Percentiles rank a stretch among this genome's conserved stretches.
Evolutionary conservation across 2,329 filamentous ascomycete genomes (phyloP).

Genomic region (Parascedosporium putredinis): DNA sequence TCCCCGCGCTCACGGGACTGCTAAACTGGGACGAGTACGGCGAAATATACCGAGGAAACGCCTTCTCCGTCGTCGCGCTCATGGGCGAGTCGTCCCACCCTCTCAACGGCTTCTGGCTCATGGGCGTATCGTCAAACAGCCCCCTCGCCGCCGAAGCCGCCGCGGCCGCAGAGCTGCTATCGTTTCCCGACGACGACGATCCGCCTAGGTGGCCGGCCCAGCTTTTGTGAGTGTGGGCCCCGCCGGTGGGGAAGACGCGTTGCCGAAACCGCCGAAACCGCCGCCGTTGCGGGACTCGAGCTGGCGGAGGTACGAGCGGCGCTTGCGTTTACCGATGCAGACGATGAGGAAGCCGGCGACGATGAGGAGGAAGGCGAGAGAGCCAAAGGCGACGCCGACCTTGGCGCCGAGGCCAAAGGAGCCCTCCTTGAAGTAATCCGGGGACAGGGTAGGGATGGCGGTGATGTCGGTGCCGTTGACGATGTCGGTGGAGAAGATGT

Average conservation of each 20-base stretch:
- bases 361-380: conserved; percentile 35
- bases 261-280: conserved; percentile 1
- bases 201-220: conserved; percentile 20
- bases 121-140: conserved; percentile 32
- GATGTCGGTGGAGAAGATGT: conserved; percentile 35
- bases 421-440: conserved; percentile 29
- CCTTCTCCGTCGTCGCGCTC: conserved; percentile 29
- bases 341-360: conserved; percentile 42
- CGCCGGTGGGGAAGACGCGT: conserved; percentile 5
- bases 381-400: conserved; percentile 47
- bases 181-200: neutral
- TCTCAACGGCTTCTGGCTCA: conserved; percentile 41
- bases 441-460: conserved; percentile 26
- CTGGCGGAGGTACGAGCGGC: conserved; percentile 38
- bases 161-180: neutral
- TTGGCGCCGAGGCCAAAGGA: conserved; percentile 43
- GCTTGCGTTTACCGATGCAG: conserved; percentile 43
- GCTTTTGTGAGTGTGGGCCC: conserved; percentile 23
- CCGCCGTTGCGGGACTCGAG: conserved; percentile 24
- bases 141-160: conserved; percentile 5
- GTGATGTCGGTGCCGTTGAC: conserved; percentile 42
- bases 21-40: conserved; percentile 51
- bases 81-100: conserved; percentile 44
- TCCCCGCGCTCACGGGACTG: conserved; percentile 41
- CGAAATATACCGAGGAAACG: conserved; percentile 38